phyloP scores from a whole-genome alignment of 2,329 filamentous ascomycete genomes.

The Lecanicillium sp. region DNA sequence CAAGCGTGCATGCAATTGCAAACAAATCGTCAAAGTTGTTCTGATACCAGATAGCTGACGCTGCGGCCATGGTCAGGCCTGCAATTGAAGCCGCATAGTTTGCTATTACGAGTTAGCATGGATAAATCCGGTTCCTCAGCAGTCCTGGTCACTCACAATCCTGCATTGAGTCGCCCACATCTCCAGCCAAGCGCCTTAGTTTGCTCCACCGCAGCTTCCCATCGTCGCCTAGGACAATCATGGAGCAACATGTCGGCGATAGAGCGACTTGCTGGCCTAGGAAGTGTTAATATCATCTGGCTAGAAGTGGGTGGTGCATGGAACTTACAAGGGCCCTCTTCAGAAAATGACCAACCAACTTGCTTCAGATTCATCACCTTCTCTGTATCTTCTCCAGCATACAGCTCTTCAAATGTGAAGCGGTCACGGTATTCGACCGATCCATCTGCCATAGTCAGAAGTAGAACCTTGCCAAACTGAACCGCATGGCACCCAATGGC shows the following conservation, averaged over 20 bases:
- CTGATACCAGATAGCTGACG: conserved; percentile 35
- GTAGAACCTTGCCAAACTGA: conserved; percentile 64
- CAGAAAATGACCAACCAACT: conserved; percentile 66
- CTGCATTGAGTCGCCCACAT: conserved; percentile 39
- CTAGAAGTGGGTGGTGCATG: neutral
- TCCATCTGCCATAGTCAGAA: conserved; percentile 71
- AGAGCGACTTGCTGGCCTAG: conserved; percentile 51
- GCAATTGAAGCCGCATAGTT: conserved; percentile 53
- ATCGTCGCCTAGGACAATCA: conserved; percentile 51
- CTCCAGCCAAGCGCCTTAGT: conserved; percentile 40
- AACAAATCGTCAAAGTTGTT: conserved; percentile 64
- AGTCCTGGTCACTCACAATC: conserved; percentile 31
- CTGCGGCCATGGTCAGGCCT: conserved; percentile 47
- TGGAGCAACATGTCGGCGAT: conserved; percentile 53
- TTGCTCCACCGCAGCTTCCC: conserved; percentile 52
- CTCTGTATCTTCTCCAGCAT: conserved; percentile 54
- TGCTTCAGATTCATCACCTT: conserved; percentile 66
- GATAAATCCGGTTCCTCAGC: neutral
- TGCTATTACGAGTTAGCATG: conserved; percentile 27
- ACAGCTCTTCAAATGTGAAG: conserved; percentile 61
- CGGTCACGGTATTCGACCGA: conserved; percentile 75
- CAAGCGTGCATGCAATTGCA: conserved; percentile 51
- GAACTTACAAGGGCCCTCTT: conserved; percentile 55
- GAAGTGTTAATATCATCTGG: conserved; percentile 12
- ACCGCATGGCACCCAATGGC: conserved; percentile 61